A percentile compares a stretch with the other conserved stretches of the same genome.
Evolutionary conservation across 2,329 filamentous ascomycete genomes (phyloP).

Genomic region (Curvularia sp.): DNA sequence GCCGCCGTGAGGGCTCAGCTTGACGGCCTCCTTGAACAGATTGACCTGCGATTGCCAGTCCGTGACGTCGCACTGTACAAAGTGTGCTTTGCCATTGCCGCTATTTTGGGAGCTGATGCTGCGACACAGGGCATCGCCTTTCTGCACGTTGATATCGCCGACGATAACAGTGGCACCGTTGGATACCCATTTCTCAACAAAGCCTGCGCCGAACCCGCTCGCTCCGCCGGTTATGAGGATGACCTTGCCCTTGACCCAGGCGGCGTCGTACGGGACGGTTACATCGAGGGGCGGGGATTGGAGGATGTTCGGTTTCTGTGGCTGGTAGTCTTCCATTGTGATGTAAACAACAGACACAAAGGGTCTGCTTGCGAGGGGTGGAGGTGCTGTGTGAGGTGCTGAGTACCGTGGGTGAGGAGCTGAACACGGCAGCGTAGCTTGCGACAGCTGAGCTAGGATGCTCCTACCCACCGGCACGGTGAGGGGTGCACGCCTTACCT

Average conservation of each 20-base stretch:
- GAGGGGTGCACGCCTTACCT: background rate
- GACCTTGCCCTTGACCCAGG: conserved; percentile 49
- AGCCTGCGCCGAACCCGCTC: conserved; percentile 50
- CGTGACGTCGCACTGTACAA: conserved; percentile 69
- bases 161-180: conserved; percentile 65
- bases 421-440: background rate
- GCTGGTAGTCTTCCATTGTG: conserved; percentile 34
- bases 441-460: background rate
- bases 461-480: background rate
- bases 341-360: background rate
- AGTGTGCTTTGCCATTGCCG: conserved; percentile 58
- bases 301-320: conserved; percentile 32
- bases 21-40: conserved; percentile 66
- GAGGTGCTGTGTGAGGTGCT: background rate
- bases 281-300: conserved; percentile 51
- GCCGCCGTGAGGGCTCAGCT: conserved; percentile 61
- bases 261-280: conserved; percentile 43
- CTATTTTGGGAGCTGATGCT: conserved; percentile 55
- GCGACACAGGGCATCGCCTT: conserved; percentile 63
- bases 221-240: conserved; percentile 52
- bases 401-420: background rate
- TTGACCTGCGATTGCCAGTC: conserved; percentile 69
- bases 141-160: conserved; percentile 65
- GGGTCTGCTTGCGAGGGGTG: background rate
- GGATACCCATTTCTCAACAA: conserved; percentile 48